phyloP scores from a whole-genome alignment of 192 early-diverging fungal species.

The Rhizophagus sp. region DNA sequence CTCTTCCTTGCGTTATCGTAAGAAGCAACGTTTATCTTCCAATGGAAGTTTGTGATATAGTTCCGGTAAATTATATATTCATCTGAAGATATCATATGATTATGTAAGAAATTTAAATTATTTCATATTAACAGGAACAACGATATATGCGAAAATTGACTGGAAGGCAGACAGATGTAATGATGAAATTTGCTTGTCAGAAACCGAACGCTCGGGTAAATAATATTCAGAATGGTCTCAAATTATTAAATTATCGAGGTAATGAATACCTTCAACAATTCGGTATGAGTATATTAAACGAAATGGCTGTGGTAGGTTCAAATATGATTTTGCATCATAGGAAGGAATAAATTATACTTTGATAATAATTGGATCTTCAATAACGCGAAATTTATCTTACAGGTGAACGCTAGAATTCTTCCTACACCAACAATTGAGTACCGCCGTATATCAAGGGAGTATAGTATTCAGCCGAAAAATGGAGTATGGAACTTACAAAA shows the following conservation, averaged over 20 bases:
- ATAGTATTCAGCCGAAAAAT: slow-evolving; percentile 52
- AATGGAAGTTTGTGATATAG: slow-evolving; percentile 87
- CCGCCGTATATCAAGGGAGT: background rate
- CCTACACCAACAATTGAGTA: slow-evolving; percentile 12
- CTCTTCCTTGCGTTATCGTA: slow-evolving; percentile 80
- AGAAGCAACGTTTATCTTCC: slow-evolving; percentile 71
- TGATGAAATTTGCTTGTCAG: slow-evolving; percentile 92
- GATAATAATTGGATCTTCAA: slow-evolving; percentile 1
- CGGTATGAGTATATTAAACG: slow-evolving; percentile 64
- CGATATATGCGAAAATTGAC: slow-evolving; percentile 79
- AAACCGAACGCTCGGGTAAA: slow-evolving; percentile 76
- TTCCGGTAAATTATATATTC: slow-evolving; percentile 31
- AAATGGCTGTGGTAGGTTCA: slow-evolving; percentile 43
- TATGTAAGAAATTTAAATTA: no score
- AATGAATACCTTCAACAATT: slow-evolving; percentile 78
- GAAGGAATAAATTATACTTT: slow-evolving; percentile 44
- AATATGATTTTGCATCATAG: background rate
- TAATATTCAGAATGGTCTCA: slow-evolving; percentile 75
- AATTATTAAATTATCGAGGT: slow-evolving; percentile 70
- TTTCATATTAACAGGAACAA: slow-evolving; percentile 56
- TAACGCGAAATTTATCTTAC: background rate
- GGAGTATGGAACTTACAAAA: slow-evolving; percentile 89
- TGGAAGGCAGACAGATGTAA: slow-evolving; percentile 84
- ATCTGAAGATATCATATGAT: background rate
- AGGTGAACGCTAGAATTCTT: background rate